Base-by-base conservation (phyloP, 2,329 filamentous ascomycete species). In the Trichothecium sympodiale region DNA sequence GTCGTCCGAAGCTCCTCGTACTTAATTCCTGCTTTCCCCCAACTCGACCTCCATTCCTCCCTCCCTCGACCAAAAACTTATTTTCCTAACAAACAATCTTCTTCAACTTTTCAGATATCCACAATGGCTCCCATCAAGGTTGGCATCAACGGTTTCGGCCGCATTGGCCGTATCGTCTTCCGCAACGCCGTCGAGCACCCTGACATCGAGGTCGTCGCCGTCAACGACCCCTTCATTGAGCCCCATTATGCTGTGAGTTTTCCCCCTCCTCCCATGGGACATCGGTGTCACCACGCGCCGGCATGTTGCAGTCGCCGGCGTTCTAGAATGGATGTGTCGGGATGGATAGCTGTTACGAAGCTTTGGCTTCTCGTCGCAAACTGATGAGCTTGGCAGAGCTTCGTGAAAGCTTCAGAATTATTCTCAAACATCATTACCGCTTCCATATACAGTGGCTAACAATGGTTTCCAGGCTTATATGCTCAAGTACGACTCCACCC, bases 201-300 rank as follows among this genome's bases (percentile, higher is more conserved):
- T 55, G 83, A 93, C 42, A 83, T 96, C 60, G 76, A 94, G 56
- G 74, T 98, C 56, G 86, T 95, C 57, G 89, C 91, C 55, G 86
- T 95, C 71, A 96, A 98, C 77, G 91, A 96, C 66, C 91, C 91
- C 55, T 96, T 98, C 82, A 96, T 98, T 70, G 88, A 95, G 70
- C 77, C 84, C 57, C 71, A 88, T 66, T 96, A 96, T 70, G 91
- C 91, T 65, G 89, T 94, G 80, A 74, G 87, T 83, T 41, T 29
- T 37, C 34, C 38, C 32, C 29, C 23, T 25, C 34, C 38, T n/a
- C n/a, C n/a, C n/a, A n/a, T n/a, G n/a, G n/a, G n/a, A n/a, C n/a
- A n/a, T n/a, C n/a, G n/a, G n/a, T n/a, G n/a, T n/a, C n/a, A n/a
- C n/a, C n/a, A n/a, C n/a, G n/a, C n/a, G n/a, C n/a, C n/a, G n/a